Evolutionary conservation across 2,329 filamentous ascomycete genomes (phyloP).

Genomic region (Macrophomina tecta): DNA sequence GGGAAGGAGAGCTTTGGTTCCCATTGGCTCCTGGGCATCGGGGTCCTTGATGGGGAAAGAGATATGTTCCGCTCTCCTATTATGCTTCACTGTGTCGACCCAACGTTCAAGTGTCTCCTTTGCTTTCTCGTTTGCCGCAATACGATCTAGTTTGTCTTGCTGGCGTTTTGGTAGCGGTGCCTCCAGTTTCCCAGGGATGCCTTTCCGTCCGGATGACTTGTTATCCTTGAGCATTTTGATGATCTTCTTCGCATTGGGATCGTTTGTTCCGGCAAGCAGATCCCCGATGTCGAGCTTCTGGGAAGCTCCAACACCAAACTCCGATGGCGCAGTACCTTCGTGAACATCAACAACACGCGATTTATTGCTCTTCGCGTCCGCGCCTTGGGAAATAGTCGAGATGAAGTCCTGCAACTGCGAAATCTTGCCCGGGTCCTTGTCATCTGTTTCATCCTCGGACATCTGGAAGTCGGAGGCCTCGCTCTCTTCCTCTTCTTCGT

Average conservation of each 20-base stretch:
- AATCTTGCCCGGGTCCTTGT: slow-evolving; percentile 58
- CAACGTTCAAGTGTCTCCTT: slow-evolving; percentile 90
- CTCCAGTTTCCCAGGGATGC: slow-evolving; percentile 72
- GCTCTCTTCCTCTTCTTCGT: slow-evolving; percentile 51
- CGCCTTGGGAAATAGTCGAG: slow-evolving; percentile 63
- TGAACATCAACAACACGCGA: slow-evolving; percentile 53
- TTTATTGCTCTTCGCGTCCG: slow-evolving; percentile 42
- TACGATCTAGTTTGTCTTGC: slow-evolving; percentile 82
- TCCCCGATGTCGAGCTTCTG: slow-evolving; percentile 77
- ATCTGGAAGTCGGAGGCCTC: slow-evolving; percentile 58
- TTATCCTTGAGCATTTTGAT: slow-evolving; percentile 76
- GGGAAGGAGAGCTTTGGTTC: slow-evolving; percentile 69
- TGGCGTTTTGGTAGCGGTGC: slow-evolving; percentile 84
- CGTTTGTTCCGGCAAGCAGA: slow-evolving; percentile 73
- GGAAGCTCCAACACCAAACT: slow-evolving; percentile 63
- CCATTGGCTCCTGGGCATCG: slow-evolving; percentile 64
- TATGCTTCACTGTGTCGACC: slow-evolving; percentile 94
- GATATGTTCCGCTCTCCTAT: slow-evolving; percentile 88
- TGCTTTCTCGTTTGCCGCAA: slow-evolving; percentile 85
- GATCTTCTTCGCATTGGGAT: slow-evolving; percentile 77
- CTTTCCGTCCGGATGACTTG: slow-evolving; percentile 61
- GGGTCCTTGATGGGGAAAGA: slow-evolving; percentile 83
- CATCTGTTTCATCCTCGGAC: slow-evolving; percentile 56
- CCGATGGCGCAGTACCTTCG: slow-evolving; percentile 67
- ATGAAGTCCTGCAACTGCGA: slow-evolving; percentile 73